Conservation (phyloP, 371 early-diverging fungal species). For the Amoeboaphelidium occidentale region DNA sequence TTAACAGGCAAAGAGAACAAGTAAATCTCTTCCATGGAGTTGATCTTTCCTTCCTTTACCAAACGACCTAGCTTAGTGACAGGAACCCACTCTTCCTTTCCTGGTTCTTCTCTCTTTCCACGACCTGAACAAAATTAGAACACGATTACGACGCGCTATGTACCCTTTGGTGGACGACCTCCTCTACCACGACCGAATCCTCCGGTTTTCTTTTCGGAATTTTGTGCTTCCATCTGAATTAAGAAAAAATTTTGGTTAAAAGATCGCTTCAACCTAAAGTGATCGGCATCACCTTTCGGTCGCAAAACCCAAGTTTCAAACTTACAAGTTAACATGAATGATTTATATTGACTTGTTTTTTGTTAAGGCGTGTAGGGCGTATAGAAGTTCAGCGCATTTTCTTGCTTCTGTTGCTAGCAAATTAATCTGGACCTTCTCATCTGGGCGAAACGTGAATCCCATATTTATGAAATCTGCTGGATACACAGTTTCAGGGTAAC, state of each 20-base stretch:
- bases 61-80: slow-evolving; percentile 16
- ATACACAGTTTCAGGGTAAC: slow-evolving; percentile 17
- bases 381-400: slow-evolving; percentile 30
- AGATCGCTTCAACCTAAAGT: too few relatives aligned
- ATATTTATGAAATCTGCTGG: slow-evolving; percentile 26
- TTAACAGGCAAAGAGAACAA: slow-evolving; percentile 94
- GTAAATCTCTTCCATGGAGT: slow-evolving; percentile 81
- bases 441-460: slow-evolving; percentile 28
- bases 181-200: neutral
- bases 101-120: neutral
- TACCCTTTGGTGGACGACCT: too few relatives aligned
- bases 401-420: slow-evolving; percentile 29
- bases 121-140: neutral
- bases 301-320: too few relatives aligned
- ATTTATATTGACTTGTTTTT: too few relatives aligned
- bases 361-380: slow-evolving; percentile 17
- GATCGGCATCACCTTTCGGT: too few relatives aligned
- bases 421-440: slow-evolving; percentile 39
- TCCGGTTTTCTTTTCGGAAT: too few relatives aligned
- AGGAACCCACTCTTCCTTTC: slow-evolving; percentile 17
- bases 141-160: neutral
- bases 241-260: too few relatives aligned
- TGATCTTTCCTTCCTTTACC: slow-evolving; percentile 15
- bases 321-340: too few relatives aligned
- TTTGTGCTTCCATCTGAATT: too few relatives aligned